phyloP scores from a whole-genome alignment of 257 asterid species.

The Nicotiana otophora region DNA sequence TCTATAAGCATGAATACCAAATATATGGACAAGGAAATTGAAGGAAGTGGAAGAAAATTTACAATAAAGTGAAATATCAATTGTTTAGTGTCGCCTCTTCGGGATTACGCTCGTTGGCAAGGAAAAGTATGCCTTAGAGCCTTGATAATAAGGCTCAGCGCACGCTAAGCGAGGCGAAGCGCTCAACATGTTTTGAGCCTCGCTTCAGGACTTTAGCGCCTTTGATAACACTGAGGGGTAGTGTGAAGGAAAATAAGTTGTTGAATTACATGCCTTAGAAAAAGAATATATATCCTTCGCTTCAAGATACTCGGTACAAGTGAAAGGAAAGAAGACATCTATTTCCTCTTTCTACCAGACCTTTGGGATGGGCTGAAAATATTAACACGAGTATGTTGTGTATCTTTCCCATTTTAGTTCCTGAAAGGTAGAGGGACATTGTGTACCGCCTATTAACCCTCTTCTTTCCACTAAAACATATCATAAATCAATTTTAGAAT shows the following conservation, averaged over 20 bases:
- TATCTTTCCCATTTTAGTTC: not conserved
- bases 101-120: too few species aligned
- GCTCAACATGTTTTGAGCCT: too few species aligned
- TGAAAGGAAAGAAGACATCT: not conserved
- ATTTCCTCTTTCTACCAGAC: not conserved
- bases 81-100: too few species aligned
- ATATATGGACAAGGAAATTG: too few species aligned
- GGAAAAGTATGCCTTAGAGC: too few species aligned
- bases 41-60: too few species aligned
- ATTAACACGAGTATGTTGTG: not conserved
- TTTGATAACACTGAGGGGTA: not conserved
- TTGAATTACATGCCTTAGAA: not conserved
- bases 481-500: not conserved
- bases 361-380: not conserved
- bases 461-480: not conserved
- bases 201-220: too few species aligned
- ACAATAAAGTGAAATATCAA: too few species aligned
- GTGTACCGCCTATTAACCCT: not conserved
- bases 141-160: too few species aligned
- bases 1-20: too few species aligned
- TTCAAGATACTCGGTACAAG: not conserved
- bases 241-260: not conserved
- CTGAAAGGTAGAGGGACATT: not conserved
- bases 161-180: too few species aligned
- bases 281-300: not conserved